Base-by-base conservation (phyloP, 1,284 basidiomycete species). In the Cutaneotrichosporon mucoides region DNA sequence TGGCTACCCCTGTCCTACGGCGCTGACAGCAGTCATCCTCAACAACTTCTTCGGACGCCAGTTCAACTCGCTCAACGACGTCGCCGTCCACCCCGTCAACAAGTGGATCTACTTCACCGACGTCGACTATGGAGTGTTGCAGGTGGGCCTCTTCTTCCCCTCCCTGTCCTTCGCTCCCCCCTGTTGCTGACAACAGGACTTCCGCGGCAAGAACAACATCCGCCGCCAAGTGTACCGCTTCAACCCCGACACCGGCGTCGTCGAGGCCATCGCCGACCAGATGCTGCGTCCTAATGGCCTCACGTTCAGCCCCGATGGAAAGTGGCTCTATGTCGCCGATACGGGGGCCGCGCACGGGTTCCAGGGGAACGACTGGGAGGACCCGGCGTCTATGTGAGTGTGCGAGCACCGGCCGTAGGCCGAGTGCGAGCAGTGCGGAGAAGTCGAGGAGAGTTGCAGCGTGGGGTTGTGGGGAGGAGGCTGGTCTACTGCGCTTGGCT, bases 31-130 rank as follows among this genome's bases (percentile, higher is more conserved):
- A 38, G 52, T 53, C 16, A 24, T 88, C 13, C 70, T 88, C 57
- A 85, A 88, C 78, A 89, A 87, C 75, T 86, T 81, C 70, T 87
- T 83, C 66, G 89, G 89, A 3, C 80, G 87, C 8, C 88, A 90
- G 68, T 92, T 90, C 79, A 89, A 88, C 76, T 88, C 88, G 1
- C 76, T 90, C 55, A 90, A 91, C 72, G 89, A 92, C 69, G 79
- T 87, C 59, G 88, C 87, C 67, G 79, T 90, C 3, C 86, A 89
- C 60, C 86, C 86, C 0, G 88, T 86, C 0, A 54, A 45, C 52
- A n/a, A 13, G 34, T 61, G 59, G 55, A 24, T 63, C 48, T 63
- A 63, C 56, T 63, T 63, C 47, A 63, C 62, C n/a, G 89, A 90
- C 70, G 81, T 82, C 6, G 79, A 70, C n/a, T 81, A 80, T 53